Conservation (phyloP, 768 basidiomycete species). For the Phlebiopsis flavidoalba region DNA sequence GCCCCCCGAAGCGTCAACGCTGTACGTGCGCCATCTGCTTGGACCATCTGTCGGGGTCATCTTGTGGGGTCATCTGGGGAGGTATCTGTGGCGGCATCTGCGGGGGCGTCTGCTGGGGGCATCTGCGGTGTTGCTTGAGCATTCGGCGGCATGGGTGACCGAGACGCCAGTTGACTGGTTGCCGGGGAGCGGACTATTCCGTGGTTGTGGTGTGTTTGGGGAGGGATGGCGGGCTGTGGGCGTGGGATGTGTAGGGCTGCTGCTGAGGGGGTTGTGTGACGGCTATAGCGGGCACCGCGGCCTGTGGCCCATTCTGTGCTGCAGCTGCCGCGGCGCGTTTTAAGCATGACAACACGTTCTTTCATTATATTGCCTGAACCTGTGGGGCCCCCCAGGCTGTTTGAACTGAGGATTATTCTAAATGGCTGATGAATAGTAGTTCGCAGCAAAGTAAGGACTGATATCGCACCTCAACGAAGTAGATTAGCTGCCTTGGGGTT, state of each 20-base stretch:
- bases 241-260: background rate
- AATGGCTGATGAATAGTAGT: background rate
- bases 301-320: background rate
- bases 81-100: slow-evolving; percentile 7
- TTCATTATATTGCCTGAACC: background rate
- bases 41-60: slow-evolving; percentile 2
- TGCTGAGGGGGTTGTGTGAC: slow-evolving; percentile 17
- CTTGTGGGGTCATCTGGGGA: slow-evolving; percentile 9
- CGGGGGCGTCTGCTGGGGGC: background rate
- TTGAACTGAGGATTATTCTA: background rate
- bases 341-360: background rate
- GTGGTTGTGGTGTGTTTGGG: slow-evolving; percentile 7
- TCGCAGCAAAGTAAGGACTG: background rate
- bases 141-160: slow-evolving; percentile 20
- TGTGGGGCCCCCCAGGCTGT: background rate
- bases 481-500: background rate
- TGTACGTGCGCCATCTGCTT: slow-evolving; percentile 13
- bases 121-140: slow-evolving; percentile 9
- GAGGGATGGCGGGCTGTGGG: slow-evolving; percentile 9
- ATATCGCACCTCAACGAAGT: background rate
- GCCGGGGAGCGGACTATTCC: slow-evolving; percentile 13
- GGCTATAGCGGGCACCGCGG: background rate
- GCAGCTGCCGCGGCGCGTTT: background rate
- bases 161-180: slow-evolving; percentile 13
- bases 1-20: slow-evolving; percentile 13